Percentiles rank a stretch among this genome's conserved stretches.
These are phyloP conservation scores for Stemphylium vesicarium DNA, from an alignment of 2,329 filamentous ascomycete species.

Conservation along the genomic window DNA sequence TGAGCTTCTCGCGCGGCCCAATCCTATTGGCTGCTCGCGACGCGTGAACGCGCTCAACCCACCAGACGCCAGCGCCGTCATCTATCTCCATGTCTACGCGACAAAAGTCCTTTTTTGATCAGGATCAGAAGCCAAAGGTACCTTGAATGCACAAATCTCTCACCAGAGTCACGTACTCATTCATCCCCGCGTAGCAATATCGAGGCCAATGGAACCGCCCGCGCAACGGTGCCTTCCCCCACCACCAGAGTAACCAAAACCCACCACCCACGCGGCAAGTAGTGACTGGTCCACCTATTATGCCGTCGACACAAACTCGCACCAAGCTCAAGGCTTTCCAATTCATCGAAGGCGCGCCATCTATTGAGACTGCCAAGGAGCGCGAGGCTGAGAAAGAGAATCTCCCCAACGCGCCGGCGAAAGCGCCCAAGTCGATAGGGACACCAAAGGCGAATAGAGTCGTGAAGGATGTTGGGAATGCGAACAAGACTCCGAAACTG, in stretches of 20 bases:
- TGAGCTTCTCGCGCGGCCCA: constrained; percentile 6
- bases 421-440: constrained; percentile 15
- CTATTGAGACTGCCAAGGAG: constrained; percentile 24
- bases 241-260: constrained; percentile 31
- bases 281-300: constrained; percentile 50
- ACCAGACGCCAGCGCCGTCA: constrained; percentile 9
- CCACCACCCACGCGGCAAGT: constrained; percentile 41
- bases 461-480: constrained; percentile 19
- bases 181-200: constrained; percentile 25
- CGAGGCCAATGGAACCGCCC: constrained; percentile 47
- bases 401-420: constrained; percentile 13
- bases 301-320: constrained; percentile 60
- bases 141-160: not conserved
- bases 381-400: constrained; percentile 56
- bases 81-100: constrained; percentile 52
- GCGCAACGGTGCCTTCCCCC: constrained; percentile 37
- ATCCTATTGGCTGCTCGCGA: constrained; percentile 15
- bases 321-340: constrained; percentile 63
- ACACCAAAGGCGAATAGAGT: constrained; percentile 32
- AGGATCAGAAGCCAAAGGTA: constrained; percentile 53
- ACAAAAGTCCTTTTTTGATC: constrained; percentile 61
- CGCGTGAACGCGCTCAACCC: constrained; percentile 23
- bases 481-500: constrained; percentile 35
- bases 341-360: constrained; percentile 52
- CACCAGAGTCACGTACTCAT: constrained; percentile 9